Base-by-base conservation (phyloP, 1,139 yeast species). In the Candida sp. region DNA sequence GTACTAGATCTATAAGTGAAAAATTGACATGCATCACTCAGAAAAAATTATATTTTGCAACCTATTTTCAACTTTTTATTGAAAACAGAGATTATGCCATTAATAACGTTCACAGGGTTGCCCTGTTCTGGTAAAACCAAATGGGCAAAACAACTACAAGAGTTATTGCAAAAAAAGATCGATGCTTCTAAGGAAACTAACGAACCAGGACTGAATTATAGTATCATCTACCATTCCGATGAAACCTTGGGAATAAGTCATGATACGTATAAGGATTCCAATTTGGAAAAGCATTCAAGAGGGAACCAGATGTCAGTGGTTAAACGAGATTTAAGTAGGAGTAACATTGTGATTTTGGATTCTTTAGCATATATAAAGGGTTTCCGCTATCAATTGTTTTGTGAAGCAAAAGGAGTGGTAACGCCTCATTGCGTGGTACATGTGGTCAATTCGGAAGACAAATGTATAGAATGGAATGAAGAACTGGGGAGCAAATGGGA, bases 331-430 rank as follows among this genome's bases (percentile, higher is more conserved):
- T 66, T 95, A 6, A 73, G 86, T 3, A 75, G 84, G 38, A 72
- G 76, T 25, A 84, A 79, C 27, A 75, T 93, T 38, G 97, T 93
- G 1, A 81, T 93, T 21, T 73, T 93, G 45, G 99, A 93, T 63
- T 79, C 95, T 2, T 70, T 90, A 58, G 84, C 90, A 22, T 95
- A 95, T 60, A 95, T 95, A 57, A 95, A 93, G 59, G 99, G 99
- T 0, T 90, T 90, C 60, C 73, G 99, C 47, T 93, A 95, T 63
- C 99, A 93, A 63, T 71, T 93, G 44, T 90, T 82, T 62, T 90
- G 98, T 63, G 99, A 93, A 60, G 93, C 96, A 34, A 91, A 91
- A 57, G 87, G 91, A 1, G 71, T 82, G 25, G 76, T 81, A 15
- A 90, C 98, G 1, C 85, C 95, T 2, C 87, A 88, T 51, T 87